Conservation (phyloP, 2,329 filamentous ascomycete genomes). For the Pseudogymnoascus sp. region DNA sequence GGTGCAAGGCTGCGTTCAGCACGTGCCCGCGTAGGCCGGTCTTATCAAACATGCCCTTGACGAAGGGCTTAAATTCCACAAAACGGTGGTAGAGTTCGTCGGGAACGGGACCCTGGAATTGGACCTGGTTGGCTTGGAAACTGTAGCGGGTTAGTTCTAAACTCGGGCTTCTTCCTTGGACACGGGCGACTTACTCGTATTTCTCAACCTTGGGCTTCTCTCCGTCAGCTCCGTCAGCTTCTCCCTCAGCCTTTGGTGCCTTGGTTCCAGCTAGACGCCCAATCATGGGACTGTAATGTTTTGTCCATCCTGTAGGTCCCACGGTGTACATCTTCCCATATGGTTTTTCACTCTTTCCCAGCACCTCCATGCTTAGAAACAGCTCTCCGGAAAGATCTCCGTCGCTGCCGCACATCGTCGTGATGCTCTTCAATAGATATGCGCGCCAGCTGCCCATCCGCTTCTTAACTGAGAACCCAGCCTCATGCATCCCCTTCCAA, state of each 20-base stretch:
- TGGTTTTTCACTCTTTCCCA: constrained; percentile 65
- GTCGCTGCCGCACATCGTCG: constrained; percentile 51
- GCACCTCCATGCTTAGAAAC: constrained; percentile 65
- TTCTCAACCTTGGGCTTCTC: constrained; percentile 51
- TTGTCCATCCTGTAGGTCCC: constrained; percentile 66
- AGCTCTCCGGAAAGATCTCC: constrained; percentile 63
- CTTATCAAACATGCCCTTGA: constrained; percentile 79
- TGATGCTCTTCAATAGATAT: constrained; percentile 63
- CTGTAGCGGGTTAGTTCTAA: constrained; percentile 35
- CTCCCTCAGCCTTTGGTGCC: constrained; percentile 51
- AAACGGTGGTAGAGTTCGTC: constrained; percentile 78
- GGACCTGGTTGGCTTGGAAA: constrained; percentile 90
- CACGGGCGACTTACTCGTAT: constrained; percentile 57
- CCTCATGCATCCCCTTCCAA: constrained; percentile 60
- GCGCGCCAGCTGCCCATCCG: constrained; percentile 80
- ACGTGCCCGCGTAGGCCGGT: constrained; percentile 70
- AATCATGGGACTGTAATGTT: constrained; percentile 83
- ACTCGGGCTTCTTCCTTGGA: neutral
- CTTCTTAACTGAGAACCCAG: constrained; percentile 68
- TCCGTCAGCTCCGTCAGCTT: constrained; percentile 34
- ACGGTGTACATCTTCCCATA: constrained; percentile 69
- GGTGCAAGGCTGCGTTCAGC: constrained; percentile 76
- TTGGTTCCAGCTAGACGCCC: constrained; percentile 70
- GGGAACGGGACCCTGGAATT: constrained; percentile 76
- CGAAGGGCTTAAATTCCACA: constrained; percentile 85